Evolutionary conservation across 495 filamentous ascomycete genomes (phyloP).

Genomic region (Aspergillus ellipticus): DNA sequence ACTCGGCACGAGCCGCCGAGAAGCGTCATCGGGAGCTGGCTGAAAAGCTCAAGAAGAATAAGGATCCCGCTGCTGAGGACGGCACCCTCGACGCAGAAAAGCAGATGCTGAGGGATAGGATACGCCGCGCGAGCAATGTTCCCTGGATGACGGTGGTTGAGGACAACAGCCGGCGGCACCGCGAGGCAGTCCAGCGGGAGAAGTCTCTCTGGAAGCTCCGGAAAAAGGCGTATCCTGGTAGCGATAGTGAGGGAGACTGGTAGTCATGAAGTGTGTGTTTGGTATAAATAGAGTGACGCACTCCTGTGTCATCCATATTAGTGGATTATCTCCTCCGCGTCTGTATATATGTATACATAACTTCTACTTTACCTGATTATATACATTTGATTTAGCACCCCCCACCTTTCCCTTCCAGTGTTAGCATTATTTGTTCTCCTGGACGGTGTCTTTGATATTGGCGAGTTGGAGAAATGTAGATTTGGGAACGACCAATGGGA

Average conservation of each 20-base stretch:
- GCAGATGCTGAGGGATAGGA: slow-evolving; percentile 28
- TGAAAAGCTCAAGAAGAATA: slow-evolving; percentile 23
- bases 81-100: slow-evolving; percentile 13
- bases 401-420: too few species aligned
- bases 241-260: slow-evolving; percentile 42
- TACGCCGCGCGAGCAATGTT: slow-evolving; percentile 38
- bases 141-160: slow-evolving; percentile 49
- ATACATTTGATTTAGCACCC: too few species aligned
- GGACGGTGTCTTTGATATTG: too few species aligned
- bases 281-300: too few species aligned
- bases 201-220: slow-evolving; percentile 42
- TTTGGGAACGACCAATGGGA: too few species aligned
- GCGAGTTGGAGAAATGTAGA: too few species aligned
- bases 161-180: slow-evolving; percentile 30
- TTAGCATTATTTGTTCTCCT: too few species aligned
- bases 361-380: too few species aligned
- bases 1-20: slow-evolving; percentile 38
- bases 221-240: slow-evolving; percentile 43
- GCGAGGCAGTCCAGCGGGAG: slow-evolving; percentile 33
- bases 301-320: too few species aligned
- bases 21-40: slow-evolving; percentile 27
- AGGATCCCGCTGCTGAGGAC: slow-evolving; percentile 7
- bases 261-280: slow-evolving; percentile 5
- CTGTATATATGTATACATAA: too few species aligned
- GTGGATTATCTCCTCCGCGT: too few species aligned